Evolutionary conservation across 108 stramenopile species (phyloP), one percentile per base, ranked within the genome.

Genomic region (Cyclostephanos invisitatus): DNA sequence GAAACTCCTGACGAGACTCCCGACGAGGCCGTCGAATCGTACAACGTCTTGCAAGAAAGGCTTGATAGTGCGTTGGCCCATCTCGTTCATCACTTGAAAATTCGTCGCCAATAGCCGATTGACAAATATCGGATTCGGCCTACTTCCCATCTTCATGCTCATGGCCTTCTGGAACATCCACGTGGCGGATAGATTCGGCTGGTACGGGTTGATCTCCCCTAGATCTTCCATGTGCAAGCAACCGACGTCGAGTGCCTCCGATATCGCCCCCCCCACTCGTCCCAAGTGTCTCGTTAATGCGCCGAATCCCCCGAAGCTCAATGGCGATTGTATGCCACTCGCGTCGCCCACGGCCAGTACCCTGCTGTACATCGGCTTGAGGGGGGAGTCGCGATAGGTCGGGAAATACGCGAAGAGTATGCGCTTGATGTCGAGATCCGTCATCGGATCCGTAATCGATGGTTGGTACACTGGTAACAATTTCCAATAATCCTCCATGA

Each of bases 161-260:
- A 98, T 97, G 21, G 95, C 90, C 72, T 92, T 92, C 73, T 97
- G 95, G 68, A 96, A 95, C 98, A 98, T 98, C 98, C 98, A 98
- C 24, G 97, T 89, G 0, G 91, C 96, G 61, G 86, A 85, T 27
- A 97, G 77, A 61, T 96, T 96, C 10, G 98, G 98, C 40, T 83
- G 87, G 82, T 98, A 98, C 0, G 92, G 85, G 75, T 98, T 98
- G 61, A 98, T 94, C 62, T 80, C 67, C 18, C 70, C 88, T 37
- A 98, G 80, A 67, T 95, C 93, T 72, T 93, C 81, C 63, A 91
- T 91, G 75, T 84, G 78, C 21, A 97, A 82, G 25, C 80, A 81
- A 72, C 96, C 91, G 15, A 78, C 64, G 53, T 89, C 84, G 0
- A 98, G 74, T 14, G 96, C 96, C 67, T 98, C 97, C 9, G 68